phyloP scores from a whole-genome alignment of 2,329 filamentous ascomycete species.

The Pseudocercospora macadamiae region DNA sequence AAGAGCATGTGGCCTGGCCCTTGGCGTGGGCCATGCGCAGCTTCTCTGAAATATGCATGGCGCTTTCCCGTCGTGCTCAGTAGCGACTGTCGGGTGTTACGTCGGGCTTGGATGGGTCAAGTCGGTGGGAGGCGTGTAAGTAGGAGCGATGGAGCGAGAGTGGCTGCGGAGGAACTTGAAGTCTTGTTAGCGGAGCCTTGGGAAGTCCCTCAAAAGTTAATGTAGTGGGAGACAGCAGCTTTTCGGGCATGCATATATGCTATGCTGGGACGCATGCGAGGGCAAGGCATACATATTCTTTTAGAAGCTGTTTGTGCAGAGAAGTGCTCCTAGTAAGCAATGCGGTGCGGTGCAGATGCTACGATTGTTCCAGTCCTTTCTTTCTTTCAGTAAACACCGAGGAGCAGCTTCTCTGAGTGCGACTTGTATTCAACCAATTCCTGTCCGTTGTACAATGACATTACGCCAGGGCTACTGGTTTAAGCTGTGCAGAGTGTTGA shows the following conservation, averaged over 20 bases:
- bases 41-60: conserved; percentile 95
- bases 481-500: background rate
- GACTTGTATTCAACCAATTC: conserved; percentile 39
- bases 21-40: conserved; percentile 78
- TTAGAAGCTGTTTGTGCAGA: background rate
- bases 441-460: conserved; percentile 40
- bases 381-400: conserved; percentile 13
- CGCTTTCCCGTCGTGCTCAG: too few species aligned
- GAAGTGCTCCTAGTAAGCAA: background rate
- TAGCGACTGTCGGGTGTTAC: too few species aligned
- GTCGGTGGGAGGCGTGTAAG: background rate
- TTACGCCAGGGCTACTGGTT: conserved; percentile 21
- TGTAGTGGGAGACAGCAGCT: background rate
- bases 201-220: background rate
- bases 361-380: conserved; percentile 18
- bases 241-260: too few species aligned
- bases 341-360: background rate
- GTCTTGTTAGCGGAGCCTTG: conserved; percentile 4
- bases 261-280: too few species aligned
- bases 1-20: conserved; percentile 88
- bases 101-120: too few species aligned
- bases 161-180: conserved; percentile 1
- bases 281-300: background rate
- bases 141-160: background rate
- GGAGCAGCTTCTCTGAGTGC: conserved; percentile 25